Percentiles rank a stretch among this genome's conserved stretches.
Conservation (phyloP, 176 grass and related monocot genomes). For the Carex cristatella region DNA sequence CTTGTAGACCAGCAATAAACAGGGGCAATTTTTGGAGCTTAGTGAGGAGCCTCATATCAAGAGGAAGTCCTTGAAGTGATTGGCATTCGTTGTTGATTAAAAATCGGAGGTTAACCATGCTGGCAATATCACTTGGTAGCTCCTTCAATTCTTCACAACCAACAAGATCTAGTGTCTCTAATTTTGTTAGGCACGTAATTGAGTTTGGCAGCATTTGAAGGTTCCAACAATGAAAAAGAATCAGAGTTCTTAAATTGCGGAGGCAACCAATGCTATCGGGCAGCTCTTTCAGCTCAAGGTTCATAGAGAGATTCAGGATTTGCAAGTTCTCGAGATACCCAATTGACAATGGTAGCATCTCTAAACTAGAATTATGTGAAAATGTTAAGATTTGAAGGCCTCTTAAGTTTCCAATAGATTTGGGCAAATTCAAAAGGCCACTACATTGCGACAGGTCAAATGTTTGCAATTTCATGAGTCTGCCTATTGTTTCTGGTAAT, state of each 20-base stretch:
- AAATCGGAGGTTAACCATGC: conserved; percentile 32
- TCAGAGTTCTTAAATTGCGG: conserved; percentile 31
- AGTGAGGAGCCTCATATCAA: conserved; percentile 32
- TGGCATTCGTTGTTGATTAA: conserved; percentile 30
- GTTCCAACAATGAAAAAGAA: conserved; percentile 55
- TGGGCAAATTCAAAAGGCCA: conserved; percentile 26
- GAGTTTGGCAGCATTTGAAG: conserved; percentile 41
- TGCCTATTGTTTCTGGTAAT: conserved; percentile 37
- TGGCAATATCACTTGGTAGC: conserved; percentile 39
- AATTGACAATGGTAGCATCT: conserved; percentile 27
- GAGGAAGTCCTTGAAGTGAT: conserved; percentile 28
- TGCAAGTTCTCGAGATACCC: conserved; percentile 34
- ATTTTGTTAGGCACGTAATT: conserved; percentile 27
- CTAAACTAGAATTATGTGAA: conserved; percentile 30
- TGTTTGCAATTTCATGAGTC: conserved; percentile 31
- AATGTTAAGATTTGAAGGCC: conserved; percentile 38
- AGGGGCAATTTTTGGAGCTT: conserved; percentile 49
- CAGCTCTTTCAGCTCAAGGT: conserved; percentile 35
- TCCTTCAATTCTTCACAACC: conserved; percentile 34
- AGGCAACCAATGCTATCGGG: conserved; percentile 46
- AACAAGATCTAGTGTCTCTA: conserved; percentile 42
- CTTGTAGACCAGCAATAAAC: conserved; percentile 27
- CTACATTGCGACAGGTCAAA: conserved; percentile 54
- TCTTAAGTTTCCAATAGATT: conserved; percentile 35
- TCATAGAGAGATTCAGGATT: conserved; percentile 52